A percentile compares a stretch with the other conserved stretches of the same genome.
Evolutionary conservation across 1,139 yeast species (phyloP).

Genomic region (Yamadazyma blattariae): DNA sequence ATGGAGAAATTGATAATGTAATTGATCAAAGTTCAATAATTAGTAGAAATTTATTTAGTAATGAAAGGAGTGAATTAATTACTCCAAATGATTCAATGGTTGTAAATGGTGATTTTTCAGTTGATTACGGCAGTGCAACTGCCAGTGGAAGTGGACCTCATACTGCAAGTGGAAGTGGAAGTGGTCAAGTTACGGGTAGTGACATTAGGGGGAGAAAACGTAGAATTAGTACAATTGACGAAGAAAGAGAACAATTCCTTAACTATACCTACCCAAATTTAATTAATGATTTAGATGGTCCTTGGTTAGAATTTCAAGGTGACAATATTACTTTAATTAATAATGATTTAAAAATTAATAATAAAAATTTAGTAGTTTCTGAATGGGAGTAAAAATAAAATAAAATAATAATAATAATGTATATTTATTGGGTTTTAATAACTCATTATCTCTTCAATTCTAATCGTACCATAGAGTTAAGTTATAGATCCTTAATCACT

Average conservation of each 20-base stretch:
- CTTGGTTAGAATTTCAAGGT: slow-evolving; percentile 58
- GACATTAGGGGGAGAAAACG: slow-evolving; percentile 12
- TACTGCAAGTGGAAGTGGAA: background rate
- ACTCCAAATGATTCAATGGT: slow-evolving; percentile 23
- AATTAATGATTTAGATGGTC: slow-evolving; percentile 49
- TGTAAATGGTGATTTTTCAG: slow-evolving; percentile 17
- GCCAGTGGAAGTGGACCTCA: background rate
- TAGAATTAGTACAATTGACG: slow-evolving; percentile 50
- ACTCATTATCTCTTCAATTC: background rate
- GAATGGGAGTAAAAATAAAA: slow-evolving; percentile 34
- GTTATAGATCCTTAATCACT: no score
- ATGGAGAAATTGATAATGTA: background rate
- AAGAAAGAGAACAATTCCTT: slow-evolving; percentile 50
- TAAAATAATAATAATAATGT: slow-evolving; percentile 24
- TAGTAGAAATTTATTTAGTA: background rate
- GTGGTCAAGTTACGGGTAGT: background rate
- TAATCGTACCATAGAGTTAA: background rate
- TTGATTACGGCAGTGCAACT: slow-evolving; percentile 10
- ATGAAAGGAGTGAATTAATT: background rate
- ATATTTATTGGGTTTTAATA: background rate
- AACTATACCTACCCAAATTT: slow-evolving; percentile 52
- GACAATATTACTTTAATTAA: slow-evolving; percentile 45
- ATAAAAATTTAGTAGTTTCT: slow-evolving; percentile 34
- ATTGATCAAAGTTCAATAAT: slow-evolving; percentile 7
- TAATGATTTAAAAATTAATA: slow-evolving; percentile 19